Percentiles rank a stretch among this genome's conserved stretches.
Evolutionary conservation across 2,329 filamentous ascomycete genomes (phyloP).

Genomic region (Nemania sp.): DNA sequence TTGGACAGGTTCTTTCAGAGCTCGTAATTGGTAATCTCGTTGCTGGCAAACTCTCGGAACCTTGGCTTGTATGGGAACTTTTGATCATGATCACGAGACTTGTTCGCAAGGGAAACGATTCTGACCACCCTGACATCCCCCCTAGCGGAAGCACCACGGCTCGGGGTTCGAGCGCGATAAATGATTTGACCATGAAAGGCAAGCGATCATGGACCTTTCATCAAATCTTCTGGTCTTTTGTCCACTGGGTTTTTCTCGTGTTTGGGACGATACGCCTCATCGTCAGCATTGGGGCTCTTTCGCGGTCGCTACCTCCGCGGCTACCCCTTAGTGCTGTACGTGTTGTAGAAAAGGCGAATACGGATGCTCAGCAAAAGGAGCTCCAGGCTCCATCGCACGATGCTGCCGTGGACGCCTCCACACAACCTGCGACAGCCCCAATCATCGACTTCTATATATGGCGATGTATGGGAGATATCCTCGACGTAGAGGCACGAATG

Average conservation of each 20-base stretch:
- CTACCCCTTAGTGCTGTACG: slow-evolving; percentile 42
- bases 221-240: slow-evolving; percentile 65
- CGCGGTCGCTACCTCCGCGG: slow-evolving; percentile 74
- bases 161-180: slow-evolving; percentile 23
- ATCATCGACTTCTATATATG: slow-evolving; percentile 83
- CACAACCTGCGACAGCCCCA: slow-evolving; percentile 63
- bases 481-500: slow-evolving; percentile 84
- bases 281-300: slow-evolving; percentile 72
- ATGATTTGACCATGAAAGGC: slow-evolving; percentile 22
- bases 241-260: slow-evolving; percentile 67
- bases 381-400: slow-evolving; percentile 39
- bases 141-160: slow-evolving; percentile 22
- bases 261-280: slow-evolving; percentile 75
- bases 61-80: slow-evolving; percentile 88
- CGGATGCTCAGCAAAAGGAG: slow-evolving; percentile 43
- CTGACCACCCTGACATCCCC: slow-evolving; percentile 7
- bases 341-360: slow-evolving; percentile 45
- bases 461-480: slow-evolving; percentile 76
- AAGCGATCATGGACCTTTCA: slow-evolving; percentile 56
- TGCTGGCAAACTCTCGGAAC: slow-evolving; percentile 83
- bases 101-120: slow-evolving; percentile 46
- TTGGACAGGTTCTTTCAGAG: slow-evolving; percentile 89
- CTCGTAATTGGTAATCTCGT: slow-evolving; percentile 87
- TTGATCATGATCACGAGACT: slow-evolving; percentile 76
- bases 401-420: slow-evolving; percentile 24